These are phyloP conservation scores for Casuarina glauca DNA, from an alignment of 306 rosid species.

Conservation along the genomic window DNA sequence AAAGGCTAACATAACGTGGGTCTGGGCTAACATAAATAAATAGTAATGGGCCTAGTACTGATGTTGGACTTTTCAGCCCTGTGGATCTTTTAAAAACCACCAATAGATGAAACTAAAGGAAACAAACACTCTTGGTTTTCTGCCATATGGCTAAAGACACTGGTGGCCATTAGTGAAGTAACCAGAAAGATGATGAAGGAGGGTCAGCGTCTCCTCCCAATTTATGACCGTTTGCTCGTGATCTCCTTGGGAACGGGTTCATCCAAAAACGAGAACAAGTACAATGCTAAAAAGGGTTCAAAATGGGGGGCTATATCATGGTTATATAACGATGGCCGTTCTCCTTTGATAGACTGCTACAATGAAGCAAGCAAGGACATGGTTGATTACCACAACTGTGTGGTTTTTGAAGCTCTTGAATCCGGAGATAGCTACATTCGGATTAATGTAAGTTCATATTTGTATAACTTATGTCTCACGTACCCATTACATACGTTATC, in stretches of 20 bases:
- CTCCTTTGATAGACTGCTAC: slow-evolving; percentile 44
- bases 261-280: slow-evolving; percentile 29
- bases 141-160: slow-evolving; percentile 29
- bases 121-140: background rate
- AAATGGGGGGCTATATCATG: slow-evolving; percentile 47
- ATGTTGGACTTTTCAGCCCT: too few species aligned
- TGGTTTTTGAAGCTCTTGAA: slow-evolving; percentile 37
- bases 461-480: too few species aligned
- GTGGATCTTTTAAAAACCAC: background rate
- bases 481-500: background rate
- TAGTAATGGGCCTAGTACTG: too few species aligned
- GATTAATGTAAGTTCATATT: slow-evolving; percentile 35
- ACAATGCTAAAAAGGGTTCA: slow-evolving; percentile 35
- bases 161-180: slow-evolving; percentile 54
- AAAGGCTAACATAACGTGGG: too few species aligned
- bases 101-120: background rate
- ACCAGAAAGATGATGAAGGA: slow-evolving; percentile 22
- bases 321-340: slow-evolving; percentile 35
- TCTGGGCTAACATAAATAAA: too few species aligned
- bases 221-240: slow-evolving; percentile 37
- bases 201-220: slow-evolving; percentile 17
- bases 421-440: slow-evolving; percentile 42
- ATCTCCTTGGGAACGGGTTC: slow-evolving; percentile 57
- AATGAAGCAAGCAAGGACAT: slow-evolving; percentile 37
- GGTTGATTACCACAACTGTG: slow-evolving; percentile 43